phyloP scores from a whole-genome alignment of 2,329 filamentous ascomycete species.

The Colletotrichum sp. region DNA sequence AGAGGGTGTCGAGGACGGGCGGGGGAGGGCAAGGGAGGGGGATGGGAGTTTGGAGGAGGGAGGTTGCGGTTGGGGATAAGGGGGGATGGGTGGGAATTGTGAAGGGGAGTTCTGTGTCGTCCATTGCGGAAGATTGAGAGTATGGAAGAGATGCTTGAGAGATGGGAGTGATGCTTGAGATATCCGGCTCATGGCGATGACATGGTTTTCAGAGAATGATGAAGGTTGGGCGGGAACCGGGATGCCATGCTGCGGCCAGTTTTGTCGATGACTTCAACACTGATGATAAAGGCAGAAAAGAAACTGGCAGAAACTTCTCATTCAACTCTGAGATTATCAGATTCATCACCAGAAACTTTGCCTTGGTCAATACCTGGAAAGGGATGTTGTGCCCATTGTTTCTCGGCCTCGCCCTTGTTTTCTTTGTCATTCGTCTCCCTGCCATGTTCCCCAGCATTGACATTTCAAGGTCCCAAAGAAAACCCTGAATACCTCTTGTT shows the following conservation, averaged over 20 bases:
- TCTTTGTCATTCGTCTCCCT: not conserved
- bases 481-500: not conserved
- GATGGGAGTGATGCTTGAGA: not conserved
- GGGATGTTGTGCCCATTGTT: not conserved
- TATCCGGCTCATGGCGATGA: not conserved
- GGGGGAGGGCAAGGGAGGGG: not conserved
- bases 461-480: not conserved
- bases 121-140: not conserved
- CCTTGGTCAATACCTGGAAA: not conserved
- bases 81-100: not conserved
- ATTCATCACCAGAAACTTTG: not conserved
- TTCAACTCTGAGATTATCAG: not conserved
- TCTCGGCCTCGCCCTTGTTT: not conserved
- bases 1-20: not conserved
- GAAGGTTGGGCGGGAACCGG: not conserved
- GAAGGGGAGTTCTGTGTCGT: not conserved
- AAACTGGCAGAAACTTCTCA: not conserved
- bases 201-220: not conserved
- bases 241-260: fast-evolving
- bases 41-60: not conserved
- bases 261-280: not conserved
- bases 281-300: not conserved
- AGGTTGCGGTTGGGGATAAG: not conserved
- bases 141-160: not conserved
- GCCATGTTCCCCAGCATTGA: not conserved